phyloP scores from a whole-genome alignment of 371 early-diverging fungal genomes.

The Lichtheimia ramosa region DNA sequence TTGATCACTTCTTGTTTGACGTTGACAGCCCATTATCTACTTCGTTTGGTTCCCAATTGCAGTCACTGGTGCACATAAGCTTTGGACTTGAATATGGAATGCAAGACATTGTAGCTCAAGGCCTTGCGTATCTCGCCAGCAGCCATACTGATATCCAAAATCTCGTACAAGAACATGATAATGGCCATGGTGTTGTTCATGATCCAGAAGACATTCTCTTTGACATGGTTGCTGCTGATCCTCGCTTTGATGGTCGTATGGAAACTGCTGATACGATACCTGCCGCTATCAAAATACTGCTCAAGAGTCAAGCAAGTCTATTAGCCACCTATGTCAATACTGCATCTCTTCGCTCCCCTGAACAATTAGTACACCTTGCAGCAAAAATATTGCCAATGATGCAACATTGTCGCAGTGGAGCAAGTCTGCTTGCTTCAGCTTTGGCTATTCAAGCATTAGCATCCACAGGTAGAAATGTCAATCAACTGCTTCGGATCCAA shows the following conservation, averaged over 20 bases:
- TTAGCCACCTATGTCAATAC: constrained; percentile 25
- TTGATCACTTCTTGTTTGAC: constrained; percentile 24
- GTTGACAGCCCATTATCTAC: constrained; percentile 6
- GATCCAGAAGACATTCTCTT: constrained; percentile 16
- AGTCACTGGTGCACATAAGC: constrained; percentile 36
- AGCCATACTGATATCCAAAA: constrained; percentile 19
- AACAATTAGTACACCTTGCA: constrained; percentile 10
- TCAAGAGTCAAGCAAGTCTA: constrained; percentile 32
- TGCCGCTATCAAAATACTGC: constrained; percentile 24
- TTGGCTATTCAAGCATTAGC: constrained; percentile 28
- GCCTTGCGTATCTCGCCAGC: constrained; percentile 35
- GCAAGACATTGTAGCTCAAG: constrained; percentile 28
- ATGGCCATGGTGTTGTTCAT: background rate
- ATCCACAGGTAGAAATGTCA: background rate
- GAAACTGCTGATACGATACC: constrained; percentile 32
- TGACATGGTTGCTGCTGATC: constrained; percentile 31
- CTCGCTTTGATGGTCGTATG: constrained; percentile 36
- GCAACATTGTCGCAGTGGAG: constrained; percentile 24
- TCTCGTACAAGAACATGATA: background rate
- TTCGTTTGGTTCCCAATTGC: constrained; percentile 39
- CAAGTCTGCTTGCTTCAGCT: constrained; percentile 31
- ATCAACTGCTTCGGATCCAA: constrained; percentile 21
- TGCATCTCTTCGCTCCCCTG: too few relatives aligned
- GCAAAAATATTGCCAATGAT: constrained; percentile 2
- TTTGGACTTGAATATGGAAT: constrained; percentile 43